Conservation (phyloP, 2,329 filamentous ascomycete species). For the Elsinoe perseae region DNA sequence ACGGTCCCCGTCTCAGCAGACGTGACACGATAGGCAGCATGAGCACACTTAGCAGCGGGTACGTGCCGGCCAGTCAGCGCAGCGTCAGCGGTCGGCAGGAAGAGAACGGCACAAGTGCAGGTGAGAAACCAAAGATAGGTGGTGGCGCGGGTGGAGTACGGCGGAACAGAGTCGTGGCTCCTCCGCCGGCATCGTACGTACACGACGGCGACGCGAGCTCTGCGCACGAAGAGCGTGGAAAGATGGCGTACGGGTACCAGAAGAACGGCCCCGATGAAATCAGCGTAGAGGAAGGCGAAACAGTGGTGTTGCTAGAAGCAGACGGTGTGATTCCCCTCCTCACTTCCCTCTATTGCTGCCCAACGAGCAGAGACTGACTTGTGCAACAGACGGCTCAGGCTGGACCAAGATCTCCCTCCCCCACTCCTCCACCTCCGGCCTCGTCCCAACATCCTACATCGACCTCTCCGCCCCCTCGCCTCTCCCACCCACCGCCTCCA, state of each 20-base stretch:
- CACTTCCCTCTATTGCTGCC: background rate
- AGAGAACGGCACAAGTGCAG: constrained; percentile 41
- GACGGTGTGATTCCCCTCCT: constrained; percentile 57
- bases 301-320: constrained; percentile 70
- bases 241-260: constrained; percentile 85
- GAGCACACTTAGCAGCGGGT: constrained; percentile 70
- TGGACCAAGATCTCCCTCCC: constrained; percentile 74
- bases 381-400: constrained; percentile 66
- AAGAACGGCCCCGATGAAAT: constrained; percentile 74
- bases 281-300: constrained; percentile 67
- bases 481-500: constrained; percentile 46
- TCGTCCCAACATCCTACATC: constrained; percentile 81
- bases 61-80: constrained; percentile 68
- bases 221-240: constrained; percentile 58
- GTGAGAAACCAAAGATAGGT: constrained; percentile 17
- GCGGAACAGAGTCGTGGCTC: constrained; percentile 68
- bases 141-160: constrained; percentile 34
- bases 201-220: constrained; percentile 48
- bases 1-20: constrained; percentile 62
- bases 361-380: constrained; percentile 21
- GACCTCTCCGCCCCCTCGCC: constrained; percentile 49
- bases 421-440: constrained; percentile 57
- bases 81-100: constrained; percentile 55
- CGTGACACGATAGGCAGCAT: constrained; percentile 83
- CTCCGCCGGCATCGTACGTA: constrained; percentile 75